Percentiles rank a stretch among this genome's conserved stretches.
Evolutionary conservation across 805 yeast species (phyloP).

Genomic region (Yarrowia sp.): DNA sequence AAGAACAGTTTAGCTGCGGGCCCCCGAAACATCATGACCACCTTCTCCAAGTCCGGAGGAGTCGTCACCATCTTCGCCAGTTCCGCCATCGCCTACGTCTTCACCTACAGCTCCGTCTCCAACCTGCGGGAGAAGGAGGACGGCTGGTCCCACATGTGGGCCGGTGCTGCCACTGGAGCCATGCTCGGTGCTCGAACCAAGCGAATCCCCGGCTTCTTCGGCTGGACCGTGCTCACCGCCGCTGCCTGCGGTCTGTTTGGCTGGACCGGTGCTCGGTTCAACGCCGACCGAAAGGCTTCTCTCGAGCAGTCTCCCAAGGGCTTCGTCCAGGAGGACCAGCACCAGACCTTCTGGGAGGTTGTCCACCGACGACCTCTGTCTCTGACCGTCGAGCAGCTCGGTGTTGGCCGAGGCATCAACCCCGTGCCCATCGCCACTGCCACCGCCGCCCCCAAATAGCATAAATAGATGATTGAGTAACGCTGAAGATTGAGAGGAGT

Average conservation of each 20-base stretch:
- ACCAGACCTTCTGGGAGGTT: slow-evolving; percentile 79
- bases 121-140: slow-evolving; percentile 70
- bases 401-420: slow-evolving; percentile 50
- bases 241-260: slow-evolving; percentile 53
- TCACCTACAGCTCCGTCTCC: slow-evolving; percentile 56
- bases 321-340: slow-evolving; percentile 53
- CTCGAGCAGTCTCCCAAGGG: slow-evolving; percentile 45
- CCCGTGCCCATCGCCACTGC: slow-evolving; percentile 39
- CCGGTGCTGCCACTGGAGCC: slow-evolving; percentile 58
- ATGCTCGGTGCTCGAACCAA: slow-evolving; percentile 52
- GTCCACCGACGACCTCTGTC: slow-evolving; percentile 81
- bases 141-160: slow-evolving; percentile 62
- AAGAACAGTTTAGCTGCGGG: slow-evolving; percentile 24
- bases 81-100: slow-evolving; percentile 58
- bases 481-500: background rate
- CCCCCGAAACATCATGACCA: slow-evolving; percentile 35
- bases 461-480: slow-evolving; percentile 21
- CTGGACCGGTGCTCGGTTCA: slow-evolving; percentile 47
- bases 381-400: slow-evolving; percentile 77
- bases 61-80: slow-evolving; percentile 51
- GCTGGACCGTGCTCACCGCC: slow-evolving; percentile 57
- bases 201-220: slow-evolving; percentile 54
- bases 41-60: slow-evolving; percentile 40
- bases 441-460: slow-evolving; percentile 16
- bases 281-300: slow-evolving; percentile 46